These are phyloP conservation scores for Fusarium zealandicum DNA, from an alignment of 2,329 filamentous ascomycete genomes.

Conservation along the genomic window DNA sequence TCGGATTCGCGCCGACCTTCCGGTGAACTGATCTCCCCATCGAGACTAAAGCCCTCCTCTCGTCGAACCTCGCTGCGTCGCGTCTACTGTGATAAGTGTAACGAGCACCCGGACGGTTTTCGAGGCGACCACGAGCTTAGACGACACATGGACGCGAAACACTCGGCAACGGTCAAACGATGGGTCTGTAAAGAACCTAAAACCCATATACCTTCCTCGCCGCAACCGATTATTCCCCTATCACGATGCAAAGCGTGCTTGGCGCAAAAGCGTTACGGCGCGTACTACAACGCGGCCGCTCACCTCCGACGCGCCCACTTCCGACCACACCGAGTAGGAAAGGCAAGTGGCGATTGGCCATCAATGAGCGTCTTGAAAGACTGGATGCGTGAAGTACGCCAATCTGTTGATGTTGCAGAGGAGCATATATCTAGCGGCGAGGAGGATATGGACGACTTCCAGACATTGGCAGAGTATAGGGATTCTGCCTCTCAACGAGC, in stretches of 20 bases:
- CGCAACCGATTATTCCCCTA: constrained; percentile 60
- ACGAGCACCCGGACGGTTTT: constrained; percentile 84
- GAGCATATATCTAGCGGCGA: constrained; percentile 57
- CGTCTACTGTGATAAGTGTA: constrained; percentile 79
- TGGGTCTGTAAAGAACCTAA: constrained; percentile 64
- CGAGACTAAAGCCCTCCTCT: constrained; percentile 51
- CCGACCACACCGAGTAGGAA: constrained; percentile 61
- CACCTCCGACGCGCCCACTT: constrained; percentile 65
- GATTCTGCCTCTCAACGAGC: constrained; percentile 20
- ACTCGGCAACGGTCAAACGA: constrained; percentile 61
- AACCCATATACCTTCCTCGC: constrained; percentile 45
- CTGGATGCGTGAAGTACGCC: constrained; percentile 67
- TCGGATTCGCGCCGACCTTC: constrained; percentile 42
- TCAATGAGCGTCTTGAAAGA: constrained; percentile 65
- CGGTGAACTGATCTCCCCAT: constrained; percentile 52
- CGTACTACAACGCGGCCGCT: constrained; percentile 67
- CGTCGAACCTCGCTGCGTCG: constrained; percentile 69
- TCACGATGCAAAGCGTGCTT: constrained; percentile 64
- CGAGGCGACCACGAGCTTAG: constrained; percentile 87
- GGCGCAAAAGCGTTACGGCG: constrained; percentile 63
- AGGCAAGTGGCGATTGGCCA: constrained; percentile 66
- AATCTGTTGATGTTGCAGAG: constrained; percentile 57
- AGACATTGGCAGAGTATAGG: constrained; percentile 28
- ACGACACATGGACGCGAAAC: constrained; percentile 68
- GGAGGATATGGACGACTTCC: constrained; percentile 57